These are phyloP conservation scores for Rubia peregrina DNA, from an alignment of 305 asterid species.

Conservation along the genomic window DNA sequence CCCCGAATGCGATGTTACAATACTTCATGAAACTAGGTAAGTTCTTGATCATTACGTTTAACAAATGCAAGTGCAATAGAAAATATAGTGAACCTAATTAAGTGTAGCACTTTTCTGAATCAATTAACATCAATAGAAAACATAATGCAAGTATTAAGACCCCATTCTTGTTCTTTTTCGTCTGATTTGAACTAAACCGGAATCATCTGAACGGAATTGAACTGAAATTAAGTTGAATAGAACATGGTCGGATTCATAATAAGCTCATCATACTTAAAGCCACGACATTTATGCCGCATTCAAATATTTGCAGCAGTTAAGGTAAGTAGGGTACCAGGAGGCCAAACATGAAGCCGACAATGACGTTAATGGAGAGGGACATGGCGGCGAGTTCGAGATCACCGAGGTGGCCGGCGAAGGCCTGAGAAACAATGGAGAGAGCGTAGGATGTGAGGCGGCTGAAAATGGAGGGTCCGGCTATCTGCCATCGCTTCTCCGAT, in stretches of 20 bases:
- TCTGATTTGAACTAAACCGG: too few species aligned
- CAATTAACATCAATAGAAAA: neutral
- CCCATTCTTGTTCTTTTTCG: too few species aligned
- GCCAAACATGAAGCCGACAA: conserved; percentile 32
- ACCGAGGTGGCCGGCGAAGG: conserved; percentile 33
- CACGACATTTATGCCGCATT: too few species aligned
- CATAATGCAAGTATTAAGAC: neutral
- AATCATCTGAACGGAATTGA: too few species aligned
- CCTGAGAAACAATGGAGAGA: neutral
- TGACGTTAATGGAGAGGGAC: conserved; percentile 32
- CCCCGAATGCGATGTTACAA: too few species aligned
- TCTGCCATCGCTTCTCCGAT: conserved; percentile 4
- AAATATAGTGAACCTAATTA: too few species aligned
- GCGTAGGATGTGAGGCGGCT: neutral
- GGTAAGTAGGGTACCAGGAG: conserved; percentile 19
- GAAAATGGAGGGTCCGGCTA: conserved; percentile 12
- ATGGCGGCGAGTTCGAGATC: conserved; percentile 30
- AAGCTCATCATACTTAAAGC: too few species aligned
- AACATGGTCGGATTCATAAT: too few species aligned
- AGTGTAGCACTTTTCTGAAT: neutral
- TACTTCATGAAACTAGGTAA: too few species aligned
- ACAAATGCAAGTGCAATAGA: neutral
- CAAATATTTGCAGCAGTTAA: neutral
- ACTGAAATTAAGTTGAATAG: too few species aligned
- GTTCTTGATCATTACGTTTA: too few species aligned